Base-by-base conservation (phyloP, 139 green algal genomes). In the Tetraselmis chui region DNA sequence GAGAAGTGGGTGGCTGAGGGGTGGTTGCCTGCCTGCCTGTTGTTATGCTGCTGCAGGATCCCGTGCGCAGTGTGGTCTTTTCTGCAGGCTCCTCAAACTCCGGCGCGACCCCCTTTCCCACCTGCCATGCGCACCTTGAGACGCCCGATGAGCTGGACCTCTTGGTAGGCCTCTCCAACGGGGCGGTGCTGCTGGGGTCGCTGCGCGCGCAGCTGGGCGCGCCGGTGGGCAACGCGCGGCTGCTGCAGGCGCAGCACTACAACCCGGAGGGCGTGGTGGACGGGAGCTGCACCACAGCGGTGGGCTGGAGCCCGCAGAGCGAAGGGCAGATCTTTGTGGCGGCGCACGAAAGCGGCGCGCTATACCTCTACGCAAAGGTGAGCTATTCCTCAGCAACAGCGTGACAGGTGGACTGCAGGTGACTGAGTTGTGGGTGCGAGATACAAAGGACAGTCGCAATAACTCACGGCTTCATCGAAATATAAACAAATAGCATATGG, bases 341-440 rank as follows among this genome's bases (percentile, higher is more conserved):
- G 1, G 89, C 83, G 23, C 92, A 92, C 79, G 75, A 75, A 31
- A 91, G 86, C 32, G 93, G 93, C 1, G 85, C 30, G 32, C 86
- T 97, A 22, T 87, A 91, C 76, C 29, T 93, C n/a, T 94, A 94
- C 81, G 89, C 91, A 26, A 94, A 94, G 89, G 87, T 90, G 24
- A n/a, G n/a, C n/a, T n/a, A n/a, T n/a, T n/a, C n/a, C n/a, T n/a
- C n/a, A n/a, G n/a, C n/a, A n/a, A n/a, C n/a, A n/a, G n/a, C n/a
- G n/a, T n/a, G n/a, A n/a, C n/a, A n/a, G n/a, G n/a, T n/a, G n/a
- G n/a, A n/a, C n/a, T n/a, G n/a, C n/a, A n/a, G n/a, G n/a, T n/a
- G n/a, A n/a, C n/a, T n/a, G n/a, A n/a, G n/a, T n/a, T n/a, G n/a
- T n/a, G n/a, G n/a, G n/a, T n/a, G n/a, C n/a, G n/a, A n/a, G n/a